These are phyloP conservation scores for Thuidium tamariscinum DNA, from an alignment of 225 moss, liverwort and hornwort species.

Conservation along the genomic window DNA sequence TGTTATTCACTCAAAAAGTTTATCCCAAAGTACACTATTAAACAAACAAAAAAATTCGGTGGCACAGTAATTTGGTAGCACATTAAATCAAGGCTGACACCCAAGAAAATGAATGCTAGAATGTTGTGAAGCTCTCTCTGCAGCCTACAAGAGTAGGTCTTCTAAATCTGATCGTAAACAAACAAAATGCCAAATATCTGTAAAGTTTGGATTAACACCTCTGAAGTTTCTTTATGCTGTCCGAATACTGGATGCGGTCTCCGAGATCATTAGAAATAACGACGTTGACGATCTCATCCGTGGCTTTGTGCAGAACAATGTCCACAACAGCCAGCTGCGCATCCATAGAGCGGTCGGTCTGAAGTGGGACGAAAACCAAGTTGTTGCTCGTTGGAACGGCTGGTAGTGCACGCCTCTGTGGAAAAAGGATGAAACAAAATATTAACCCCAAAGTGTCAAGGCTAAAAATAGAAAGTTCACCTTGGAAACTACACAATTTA, in stretches of 20 bases:
- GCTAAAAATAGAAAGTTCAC: neutral
- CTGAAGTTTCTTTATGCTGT: constrained; percentile 58
- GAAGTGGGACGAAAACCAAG: constrained; percentile 59
- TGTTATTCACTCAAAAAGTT: neutral
- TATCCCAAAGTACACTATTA: too few relatives aligned
- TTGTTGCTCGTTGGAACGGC: constrained; percentile 35
- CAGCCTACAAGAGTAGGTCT: neutral
- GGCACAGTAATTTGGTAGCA: neutral
- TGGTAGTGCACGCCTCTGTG: constrained; percentile 76
- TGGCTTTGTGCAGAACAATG: constrained; percentile 79
- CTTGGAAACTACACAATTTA: neutral
- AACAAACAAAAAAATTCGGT: too few relatives aligned
- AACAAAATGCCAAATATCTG: neutral
- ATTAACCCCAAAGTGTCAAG: neutral
- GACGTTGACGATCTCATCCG: constrained; percentile 57
- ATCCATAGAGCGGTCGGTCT: constrained; percentile 54
- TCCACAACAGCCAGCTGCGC: constrained; percentile 59
- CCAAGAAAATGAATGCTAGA: neutral
- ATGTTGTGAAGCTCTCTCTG: neutral
- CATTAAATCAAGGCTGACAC: neutral
- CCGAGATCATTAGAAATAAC: constrained; percentile 12
- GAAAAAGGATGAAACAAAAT: neutral
- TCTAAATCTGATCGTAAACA: neutral
- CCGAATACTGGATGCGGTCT: constrained; percentile 55
- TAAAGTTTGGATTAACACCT: constrained; percentile 16